Evolutionary conservation across 2,329 filamentous ascomycete species (phyloP).

Genomic region (Aspergillus sp.): DNA sequence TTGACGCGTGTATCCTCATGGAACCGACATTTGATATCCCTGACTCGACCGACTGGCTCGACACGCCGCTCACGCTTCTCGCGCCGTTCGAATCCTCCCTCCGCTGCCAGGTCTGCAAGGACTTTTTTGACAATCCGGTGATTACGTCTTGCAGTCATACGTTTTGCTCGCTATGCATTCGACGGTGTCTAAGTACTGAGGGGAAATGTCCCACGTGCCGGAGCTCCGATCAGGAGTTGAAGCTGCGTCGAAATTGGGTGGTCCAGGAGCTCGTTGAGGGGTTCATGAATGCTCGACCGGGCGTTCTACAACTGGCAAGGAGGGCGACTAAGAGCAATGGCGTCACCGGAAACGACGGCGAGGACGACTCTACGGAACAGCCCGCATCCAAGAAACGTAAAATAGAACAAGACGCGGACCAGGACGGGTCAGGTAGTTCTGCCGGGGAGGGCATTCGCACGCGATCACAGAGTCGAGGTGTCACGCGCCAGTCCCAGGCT

Average conservation of each 20-base stretch:
- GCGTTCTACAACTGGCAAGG: constrained; percentile 65
- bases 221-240: constrained; percentile 75
- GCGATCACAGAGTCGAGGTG: constrained; percentile 32
- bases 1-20: constrained; percentile 23
- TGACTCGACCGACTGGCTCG: constrained; percentile 51
- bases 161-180: constrained; percentile 95
- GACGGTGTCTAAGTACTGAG: constrained; percentile 76
- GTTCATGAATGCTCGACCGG: constrained; percentile 66
- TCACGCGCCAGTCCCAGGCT: constrained; percentile 12
- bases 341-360: constrained; percentile 45
- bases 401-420: constrained; percentile 23
- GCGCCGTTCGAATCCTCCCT: constrained; percentile 72
- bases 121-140: constrained; percentile 93
- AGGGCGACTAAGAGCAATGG: constrained; percentile 48
- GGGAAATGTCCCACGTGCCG: constrained; percentile 88
- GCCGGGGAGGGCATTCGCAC: constrained; percentile 32
- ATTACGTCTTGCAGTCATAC: constrained; percentile 93
- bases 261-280: constrained; percentile 81
- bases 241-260: constrained; percentile 79
- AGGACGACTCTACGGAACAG: constrained; percentile 37
- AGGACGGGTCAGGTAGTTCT: constrained; percentile 34
- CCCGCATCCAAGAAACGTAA: constrained; percentile 38
- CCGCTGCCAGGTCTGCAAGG: constrained; percentile 96
- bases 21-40: constrained; percentile 39
- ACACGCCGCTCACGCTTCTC: constrained; percentile 45